Base-by-base conservation (phyloP, 2,329 filamentous ascomycete genomes). In the Neopestalotiopsis rosae region DNA sequence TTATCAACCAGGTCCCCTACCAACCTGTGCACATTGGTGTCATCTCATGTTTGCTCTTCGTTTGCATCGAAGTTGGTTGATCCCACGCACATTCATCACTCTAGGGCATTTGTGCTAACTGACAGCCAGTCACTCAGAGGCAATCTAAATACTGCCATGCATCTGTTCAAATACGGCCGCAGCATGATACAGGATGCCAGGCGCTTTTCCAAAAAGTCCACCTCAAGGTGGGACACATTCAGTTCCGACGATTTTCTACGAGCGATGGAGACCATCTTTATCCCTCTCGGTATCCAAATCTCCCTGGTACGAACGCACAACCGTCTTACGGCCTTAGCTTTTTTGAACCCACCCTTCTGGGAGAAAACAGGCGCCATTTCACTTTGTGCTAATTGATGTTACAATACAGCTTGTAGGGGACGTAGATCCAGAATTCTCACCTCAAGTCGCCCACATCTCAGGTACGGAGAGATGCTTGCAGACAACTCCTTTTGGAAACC, bases 121-220 rank as follows among this genome's bases (percentile, higher is more conserved):
- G 24, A 59, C 4, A 5, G 9, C 13, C 2, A 59, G 57, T 28
- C 30, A 32, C 30, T 59, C 12, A 13, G 57, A 28, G 57, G 57
- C 3, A 59, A 59, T 30, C 57, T 30, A 7, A 32, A n/a, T 14
- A 59, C 57, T 30, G 57, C 57, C 10, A 59, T 59, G 30, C 57
- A 59, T 59, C 17, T 59, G 30, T 59, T 28, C 57, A 59, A 59
- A 30, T 59, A 59, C 24, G 57, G 57, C 14, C 57, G 57, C 12
- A 5, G 9, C 3, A 59, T 59, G 13, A 59, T 59, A 28, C 57
- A 59, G 30, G 57, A 59, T 13, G 4, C 57, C 4, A 28, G 57
- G 4, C 57, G 24, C 1, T 59, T 10, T 9, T 1, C 5, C 5
- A 30, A 17, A 13, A 9, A 10, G 5, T 9, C 2, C 24, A 30